Conservation (phyloP, 2,329 filamentous ascomycete species). For the Claviceps cyperi region DNA sequence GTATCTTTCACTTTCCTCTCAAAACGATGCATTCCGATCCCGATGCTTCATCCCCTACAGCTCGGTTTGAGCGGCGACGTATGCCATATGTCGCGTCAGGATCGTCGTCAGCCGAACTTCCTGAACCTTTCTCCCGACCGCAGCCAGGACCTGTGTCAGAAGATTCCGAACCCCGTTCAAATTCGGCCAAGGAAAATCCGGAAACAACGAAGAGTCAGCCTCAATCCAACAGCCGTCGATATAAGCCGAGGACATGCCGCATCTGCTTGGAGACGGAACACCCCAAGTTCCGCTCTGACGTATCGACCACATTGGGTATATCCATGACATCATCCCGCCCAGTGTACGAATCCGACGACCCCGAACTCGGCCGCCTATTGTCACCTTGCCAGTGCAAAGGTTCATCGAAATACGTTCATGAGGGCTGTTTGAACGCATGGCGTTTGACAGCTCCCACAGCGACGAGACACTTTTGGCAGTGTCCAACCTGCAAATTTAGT, state of each 20-base stretch:
- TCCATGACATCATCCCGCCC: slow-evolving; percentile 20
- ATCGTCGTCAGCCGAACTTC: background rate
- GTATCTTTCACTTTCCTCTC: background rate
- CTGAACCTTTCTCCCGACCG: slow-evolving; percentile 1
- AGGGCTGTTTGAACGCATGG: slow-evolving; percentile 76
- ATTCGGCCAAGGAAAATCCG: slow-evolving; percentile 1
- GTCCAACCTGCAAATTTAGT: slow-evolving; percentile 72
- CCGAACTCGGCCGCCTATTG: slow-evolving; percentile 61
- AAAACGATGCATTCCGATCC: slow-evolving; percentile 14
- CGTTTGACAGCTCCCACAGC: slow-evolving; percentile 53
- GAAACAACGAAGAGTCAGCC: slow-evolving; percentile 6
- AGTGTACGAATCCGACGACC: slow-evolving; percentile 58
- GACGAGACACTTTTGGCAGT: slow-evolving; percentile 67
- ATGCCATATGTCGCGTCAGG: slow-evolving; percentile 2
- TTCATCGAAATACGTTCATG: slow-evolving; percentile 84
- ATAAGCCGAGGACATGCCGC: slow-evolving; percentile 63
- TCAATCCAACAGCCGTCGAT: slow-evolving; percentile 26
- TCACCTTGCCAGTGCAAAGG: slow-evolving; percentile 91
- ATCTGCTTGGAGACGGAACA: slow-evolving; percentile 67
- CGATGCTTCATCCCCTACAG: slow-evolving; percentile 13
- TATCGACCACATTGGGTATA: slow-evolving; percentile 19
- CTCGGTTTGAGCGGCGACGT: slow-evolving; percentile 1
- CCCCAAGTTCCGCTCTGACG: slow-evolving; percentile 29
- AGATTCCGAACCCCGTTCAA: background rate
- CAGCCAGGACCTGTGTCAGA: background rate